A percentile compares a stretch with the other conserved stretches of the same genome.
Conservation (phyloP, 73 alveolate species). For the Paramecium pentaurelia region DNA sequence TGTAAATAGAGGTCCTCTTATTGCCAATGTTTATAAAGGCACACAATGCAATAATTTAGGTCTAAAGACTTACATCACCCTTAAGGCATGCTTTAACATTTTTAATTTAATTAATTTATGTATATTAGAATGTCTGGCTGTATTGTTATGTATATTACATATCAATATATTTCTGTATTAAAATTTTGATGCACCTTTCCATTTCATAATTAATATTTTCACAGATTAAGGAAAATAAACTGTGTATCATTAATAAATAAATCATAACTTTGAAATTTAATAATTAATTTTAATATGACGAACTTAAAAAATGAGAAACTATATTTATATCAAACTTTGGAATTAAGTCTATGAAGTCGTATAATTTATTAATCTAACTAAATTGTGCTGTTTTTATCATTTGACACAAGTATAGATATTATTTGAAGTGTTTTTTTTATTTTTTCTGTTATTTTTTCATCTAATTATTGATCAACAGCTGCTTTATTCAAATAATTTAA, state of each 20-base stretch:
- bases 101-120: neutral
- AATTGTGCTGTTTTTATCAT: neutral
- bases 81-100: constrained; percentile 19
- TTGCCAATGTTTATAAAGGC: neutral
- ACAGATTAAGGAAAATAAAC: neutral
- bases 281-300: neutral
- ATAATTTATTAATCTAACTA: neutral
- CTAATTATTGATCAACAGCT: neutral
- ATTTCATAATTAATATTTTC: neutral
- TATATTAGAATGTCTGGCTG: neutral
- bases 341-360: constrained; percentile 23
- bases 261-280: neutral
- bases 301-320: neutral
- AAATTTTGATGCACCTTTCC: neutral
- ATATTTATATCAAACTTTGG: neutral
- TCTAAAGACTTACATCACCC: neutral
- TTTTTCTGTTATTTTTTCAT: neutral
- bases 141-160: neutral
- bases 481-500: neutral
- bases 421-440: neutral
- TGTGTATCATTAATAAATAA: neutral
- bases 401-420: neutral
- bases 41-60: neutral
- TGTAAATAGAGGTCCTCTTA: neutral
- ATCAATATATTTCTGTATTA: neutral